A percentile compares a stretch with the other conserved stretches of the same genome.
phyloP scores from a whole-genome alignment of 371 early-diverging fungal species.

The Entomophthora muscae region DNA sequence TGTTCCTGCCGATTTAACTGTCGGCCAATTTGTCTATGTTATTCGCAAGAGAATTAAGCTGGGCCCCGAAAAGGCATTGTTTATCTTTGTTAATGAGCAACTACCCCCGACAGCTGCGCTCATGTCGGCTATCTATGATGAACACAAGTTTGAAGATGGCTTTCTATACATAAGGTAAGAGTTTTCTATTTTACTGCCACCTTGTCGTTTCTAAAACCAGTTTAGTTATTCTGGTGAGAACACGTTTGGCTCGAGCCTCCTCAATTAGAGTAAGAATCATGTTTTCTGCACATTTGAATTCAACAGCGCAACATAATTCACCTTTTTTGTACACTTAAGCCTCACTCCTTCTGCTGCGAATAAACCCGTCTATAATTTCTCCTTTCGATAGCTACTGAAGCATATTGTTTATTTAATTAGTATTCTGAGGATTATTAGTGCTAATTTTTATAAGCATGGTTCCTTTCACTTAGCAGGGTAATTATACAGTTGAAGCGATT shows the following conservation, averaged over 20 bases:
- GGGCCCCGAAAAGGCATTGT: constrained; percentile 91
- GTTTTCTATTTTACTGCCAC: background rate
- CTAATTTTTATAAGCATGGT: no score
- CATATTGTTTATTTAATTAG: no score
- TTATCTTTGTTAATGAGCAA: constrained; percentile 92
- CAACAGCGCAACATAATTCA: background rate
- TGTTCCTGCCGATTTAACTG: constrained; percentile 90
- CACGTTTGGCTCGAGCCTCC: background rate
- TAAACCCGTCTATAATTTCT: background rate
- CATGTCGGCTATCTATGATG: constrained; percentile 77
- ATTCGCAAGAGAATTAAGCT: constrained; percentile 85
- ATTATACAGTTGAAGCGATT: no score
- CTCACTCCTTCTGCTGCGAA: background rate
- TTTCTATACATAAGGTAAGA: constrained; percentile 81
- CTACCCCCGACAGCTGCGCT: constrained; percentile 78
- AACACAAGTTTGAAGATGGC: constrained; percentile 91
- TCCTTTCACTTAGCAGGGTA: no score
- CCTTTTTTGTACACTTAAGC: background rate
- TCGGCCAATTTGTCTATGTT: constrained; percentile 96
- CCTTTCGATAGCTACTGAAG: background rate
- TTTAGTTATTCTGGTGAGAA: constrained; percentile 9
- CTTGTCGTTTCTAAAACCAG: background rate
- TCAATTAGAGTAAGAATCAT: background rate
- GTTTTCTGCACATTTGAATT: background rate
- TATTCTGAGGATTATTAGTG: no score